These are phyloP conservation scores for Xylaria acuta DNA, from an alignment of 495 filamentous ascomycete species.

Conservation along the genomic window DNA sequence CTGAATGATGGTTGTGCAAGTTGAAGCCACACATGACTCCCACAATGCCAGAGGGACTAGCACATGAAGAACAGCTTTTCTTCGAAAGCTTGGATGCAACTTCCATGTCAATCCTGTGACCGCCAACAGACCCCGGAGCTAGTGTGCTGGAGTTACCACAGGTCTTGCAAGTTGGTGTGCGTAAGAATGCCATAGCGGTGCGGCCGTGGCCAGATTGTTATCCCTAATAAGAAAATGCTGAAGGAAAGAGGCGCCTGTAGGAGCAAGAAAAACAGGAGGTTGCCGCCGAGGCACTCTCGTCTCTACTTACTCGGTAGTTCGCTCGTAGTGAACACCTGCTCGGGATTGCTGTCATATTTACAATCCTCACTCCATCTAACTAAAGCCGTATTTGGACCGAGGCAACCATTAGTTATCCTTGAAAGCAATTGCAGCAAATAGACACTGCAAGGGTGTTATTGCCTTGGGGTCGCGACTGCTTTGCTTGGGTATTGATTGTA, in stretches of 20 bases:
- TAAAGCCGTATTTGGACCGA: not conserved
- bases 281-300: not conserved
- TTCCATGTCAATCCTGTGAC: not conserved
- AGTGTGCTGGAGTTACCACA: not conserved
- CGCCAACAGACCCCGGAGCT: not conserved
- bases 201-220: not conserved
- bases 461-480: too few species aligned
- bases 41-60: not conserved
- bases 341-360: not conserved
- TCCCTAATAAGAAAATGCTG: not conserved
- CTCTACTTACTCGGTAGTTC: not conserved
- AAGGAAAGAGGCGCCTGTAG: not conserved
- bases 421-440: not conserved
- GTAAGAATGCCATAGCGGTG: not conserved
- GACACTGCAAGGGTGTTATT: not conserved
- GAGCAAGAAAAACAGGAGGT: not conserved
- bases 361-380: not conserved
- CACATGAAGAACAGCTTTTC: not conserved
- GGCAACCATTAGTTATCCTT: too few species aligned
- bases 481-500: not conserved
- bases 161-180: not conserved
- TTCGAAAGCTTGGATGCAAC: not conserved
- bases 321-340: not conserved
- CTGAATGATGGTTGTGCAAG: not conserved
- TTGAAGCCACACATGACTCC: not conserved